Conservation (phyloP, 768 basidiomycete species). For the Suillus weaverae region DNA sequence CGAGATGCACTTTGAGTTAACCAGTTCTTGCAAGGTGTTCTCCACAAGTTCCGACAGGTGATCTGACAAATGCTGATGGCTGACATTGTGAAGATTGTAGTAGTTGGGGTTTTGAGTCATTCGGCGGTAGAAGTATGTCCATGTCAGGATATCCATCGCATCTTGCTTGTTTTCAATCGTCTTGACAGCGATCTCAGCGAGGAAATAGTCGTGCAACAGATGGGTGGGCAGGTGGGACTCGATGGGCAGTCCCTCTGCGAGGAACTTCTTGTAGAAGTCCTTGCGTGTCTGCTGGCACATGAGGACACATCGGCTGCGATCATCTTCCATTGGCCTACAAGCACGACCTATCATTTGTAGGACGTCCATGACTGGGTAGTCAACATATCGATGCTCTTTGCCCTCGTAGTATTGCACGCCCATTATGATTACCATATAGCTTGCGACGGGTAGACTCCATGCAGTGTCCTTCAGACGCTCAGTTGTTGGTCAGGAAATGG, state of each 20-base stretch:
- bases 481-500: not conserved
- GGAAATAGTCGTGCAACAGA: conserved; percentile 93
- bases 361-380: conserved; percentile 98
- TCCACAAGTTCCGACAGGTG: conserved; percentile 96
- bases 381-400: conserved; percentile 96
- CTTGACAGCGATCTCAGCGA: conserved; percentile 97
- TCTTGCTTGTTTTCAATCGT: conserved; percentile 99
- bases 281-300: conserved; percentile 99
- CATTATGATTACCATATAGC: conserved; percentile 99
- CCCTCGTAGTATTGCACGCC: conserved; percentile 98
- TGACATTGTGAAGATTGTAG: conserved; percentile 93
- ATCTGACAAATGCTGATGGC: conserved; percentile 92
- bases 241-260: conserved; percentile 95
- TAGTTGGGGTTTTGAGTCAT: conserved; percentile 98
- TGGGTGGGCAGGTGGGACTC: conserved; percentile 93
- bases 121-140: conserved; percentile 97
- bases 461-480: conserved; percentile 73
- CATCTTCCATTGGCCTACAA: conserved; percentile 86
- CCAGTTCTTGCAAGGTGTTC: conserved; percentile 85
- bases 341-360: conserved; percentile 99
- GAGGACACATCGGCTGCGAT: conserved; percentile 87
- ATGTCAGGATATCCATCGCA: conserved; percentile 96
- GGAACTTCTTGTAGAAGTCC: conserved; percentile 99
- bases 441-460: conserved; percentile 91
- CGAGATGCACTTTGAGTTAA: conserved; percentile 92